These are phyloP conservation scores for Colletotrichum neosansevieriae DNA, from an alignment of 2,329 filamentous ascomycete genomes.

Conservation along the genomic window DNA sequence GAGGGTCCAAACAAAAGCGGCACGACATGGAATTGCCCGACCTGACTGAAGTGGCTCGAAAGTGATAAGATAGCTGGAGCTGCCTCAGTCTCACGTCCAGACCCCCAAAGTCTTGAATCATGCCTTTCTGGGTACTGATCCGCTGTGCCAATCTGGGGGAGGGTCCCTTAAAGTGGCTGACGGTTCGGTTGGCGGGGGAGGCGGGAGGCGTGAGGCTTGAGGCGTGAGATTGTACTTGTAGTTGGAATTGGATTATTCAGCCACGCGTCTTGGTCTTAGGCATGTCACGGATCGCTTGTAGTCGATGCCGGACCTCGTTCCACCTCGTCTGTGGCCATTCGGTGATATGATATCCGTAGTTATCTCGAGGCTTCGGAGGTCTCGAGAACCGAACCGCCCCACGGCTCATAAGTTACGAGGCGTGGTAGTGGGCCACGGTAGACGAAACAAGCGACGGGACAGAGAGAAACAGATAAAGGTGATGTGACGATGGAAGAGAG, in stretches of 20 bases:
- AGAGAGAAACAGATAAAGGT: no score
- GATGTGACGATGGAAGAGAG: no score
- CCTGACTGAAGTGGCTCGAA: no score
- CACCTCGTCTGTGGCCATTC: neutral
- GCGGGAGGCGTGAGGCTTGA: neutral
- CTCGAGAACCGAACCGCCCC: neutral
- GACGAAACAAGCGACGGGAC: no score
- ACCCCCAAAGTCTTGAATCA: no score
- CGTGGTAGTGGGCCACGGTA: no score
- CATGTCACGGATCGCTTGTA: neutral
- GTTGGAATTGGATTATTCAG: conserved; percentile 6
- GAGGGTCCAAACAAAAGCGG: no score
- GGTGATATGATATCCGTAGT: neutral
- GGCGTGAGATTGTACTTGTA: neutral
- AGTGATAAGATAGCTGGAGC: no score
- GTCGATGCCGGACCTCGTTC: neutral
- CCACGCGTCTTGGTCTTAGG: neutral
- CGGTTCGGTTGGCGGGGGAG: neutral
- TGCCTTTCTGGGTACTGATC: conserved; percentile 13
- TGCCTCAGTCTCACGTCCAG: no score
- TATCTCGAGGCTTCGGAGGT: neutral
- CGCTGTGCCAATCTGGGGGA: conserved; percentile 27
- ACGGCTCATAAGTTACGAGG: neutral
- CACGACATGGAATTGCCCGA: neutral
- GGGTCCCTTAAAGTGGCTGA: conserved; percentile 8